Conservation (phyloP, 495 filamentous ascomycete species). For the Penicillium lividum region DNA sequence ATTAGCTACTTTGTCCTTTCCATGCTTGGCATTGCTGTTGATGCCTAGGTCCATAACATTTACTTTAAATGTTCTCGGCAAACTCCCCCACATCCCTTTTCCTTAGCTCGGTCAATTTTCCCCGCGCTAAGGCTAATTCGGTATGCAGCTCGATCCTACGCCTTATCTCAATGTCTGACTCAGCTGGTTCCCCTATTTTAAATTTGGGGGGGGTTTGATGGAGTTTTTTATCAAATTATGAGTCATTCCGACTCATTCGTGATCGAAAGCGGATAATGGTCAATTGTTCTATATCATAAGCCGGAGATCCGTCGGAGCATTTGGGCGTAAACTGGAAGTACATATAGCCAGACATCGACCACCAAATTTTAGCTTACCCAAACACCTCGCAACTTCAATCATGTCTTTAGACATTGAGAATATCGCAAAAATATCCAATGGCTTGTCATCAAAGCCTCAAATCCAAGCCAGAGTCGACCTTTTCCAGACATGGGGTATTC, state of each 20-base stretch:
- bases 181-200: background rate
- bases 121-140: background rate
- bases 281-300: background rate
- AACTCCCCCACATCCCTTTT: too few species aligned
- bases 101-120: background rate
- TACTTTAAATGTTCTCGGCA: too few species aligned
- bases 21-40: too few species aligned
- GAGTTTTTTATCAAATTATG: background rate
- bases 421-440: background rate
- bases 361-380: background rate
- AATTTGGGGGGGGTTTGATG: background rate
- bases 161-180: background rate
- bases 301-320: background rate
- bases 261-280: background rate
- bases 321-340: background rate
- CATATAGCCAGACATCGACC: too few species aligned
- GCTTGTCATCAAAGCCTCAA: background rate
- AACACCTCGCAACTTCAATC: background rate
- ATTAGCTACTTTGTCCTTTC: too few species aligned
- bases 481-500: conserved; percentile 31
- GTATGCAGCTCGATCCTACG: background rate
- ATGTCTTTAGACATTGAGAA: background rate
- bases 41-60: too few species aligned
- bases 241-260: background rate
- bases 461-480: background rate